phyloP scores from a whole-genome alignment of 2,329 filamentous ascomycete genomes.

The Aureobasidium sp. region DNA sequence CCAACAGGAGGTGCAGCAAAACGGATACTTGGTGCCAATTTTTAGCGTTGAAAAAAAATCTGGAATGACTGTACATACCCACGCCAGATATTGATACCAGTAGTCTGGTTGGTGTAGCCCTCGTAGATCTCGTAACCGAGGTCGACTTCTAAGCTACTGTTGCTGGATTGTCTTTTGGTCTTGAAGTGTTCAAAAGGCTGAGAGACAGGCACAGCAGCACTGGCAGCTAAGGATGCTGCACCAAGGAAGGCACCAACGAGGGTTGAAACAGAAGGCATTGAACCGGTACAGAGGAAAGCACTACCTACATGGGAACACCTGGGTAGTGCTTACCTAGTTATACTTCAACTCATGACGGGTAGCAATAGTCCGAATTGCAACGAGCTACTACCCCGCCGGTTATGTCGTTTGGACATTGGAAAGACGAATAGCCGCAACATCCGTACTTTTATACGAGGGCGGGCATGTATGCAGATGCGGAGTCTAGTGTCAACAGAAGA shows the following conservation, averaged over 20 bases:
- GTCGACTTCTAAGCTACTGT: slow-evolving; percentile 8
- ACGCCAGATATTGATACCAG: slow-evolving; percentile 13
- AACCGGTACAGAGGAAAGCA: background rate
- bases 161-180: slow-evolving; percentile 9
- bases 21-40: slow-evolving; percentile 21
- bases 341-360: background rate
- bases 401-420: background rate
- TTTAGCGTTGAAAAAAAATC: background rate
- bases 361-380: background rate
- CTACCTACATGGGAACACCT: background rate
- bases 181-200: slow-evolving; percentile 14
- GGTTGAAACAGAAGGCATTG: background rate
- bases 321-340: background rate
- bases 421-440: background rate
- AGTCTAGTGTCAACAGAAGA: background rate
- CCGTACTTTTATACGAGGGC: background rate
- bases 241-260: slow-evolving; percentile 1
- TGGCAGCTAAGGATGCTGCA: slow-evolving; percentile 3
- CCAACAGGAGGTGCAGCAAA: slow-evolving; percentile 23
- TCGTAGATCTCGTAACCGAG: slow-evolving; percentile 16
- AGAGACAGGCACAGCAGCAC: background rate
- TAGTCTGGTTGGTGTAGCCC: slow-evolving; percentile 4
- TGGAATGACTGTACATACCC: background rate
- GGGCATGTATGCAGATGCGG: background rate
- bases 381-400: slow-evolving; percentile 2